A percentile compares a stretch with the other conserved stretches of the same genome.
Conservation (phyloP, 495 filamentous ascomycete species). For the Acidiella bohemica region DNA sequence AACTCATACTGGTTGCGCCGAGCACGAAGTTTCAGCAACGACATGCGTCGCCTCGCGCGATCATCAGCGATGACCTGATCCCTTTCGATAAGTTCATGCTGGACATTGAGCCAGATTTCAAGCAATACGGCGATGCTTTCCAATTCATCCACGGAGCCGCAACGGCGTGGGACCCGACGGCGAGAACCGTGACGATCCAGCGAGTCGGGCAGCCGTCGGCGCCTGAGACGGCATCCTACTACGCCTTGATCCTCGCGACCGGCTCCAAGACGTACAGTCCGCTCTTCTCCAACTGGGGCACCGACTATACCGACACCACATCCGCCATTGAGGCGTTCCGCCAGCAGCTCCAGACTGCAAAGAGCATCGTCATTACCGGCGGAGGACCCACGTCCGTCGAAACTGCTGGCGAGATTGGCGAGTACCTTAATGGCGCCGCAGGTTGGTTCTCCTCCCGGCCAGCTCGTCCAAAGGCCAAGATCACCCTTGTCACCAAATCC, state of each 20-base stretch:
- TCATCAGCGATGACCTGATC: constrained; percentile 23
- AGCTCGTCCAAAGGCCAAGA: constrained; percentile 24
- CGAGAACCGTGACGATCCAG: constrained; percentile 25
- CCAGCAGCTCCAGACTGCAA: constrained; percentile 20
- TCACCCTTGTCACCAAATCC: constrained; percentile 32
- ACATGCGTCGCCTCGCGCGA: constrained; percentile 25
- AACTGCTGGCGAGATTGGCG: constrained; percentile 38
- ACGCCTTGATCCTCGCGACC: constrained; percentile 31
- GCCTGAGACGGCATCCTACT: constrained; percentile 23
- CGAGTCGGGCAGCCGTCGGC: neutral
- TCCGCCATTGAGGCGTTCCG: constrained; percentile 11
- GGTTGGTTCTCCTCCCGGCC: neutral
- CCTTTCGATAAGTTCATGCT: constrained; percentile 23
- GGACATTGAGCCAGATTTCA: constrained; percentile 22
- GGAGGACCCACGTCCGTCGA: constrained; percentile 54
- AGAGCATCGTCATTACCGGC: constrained; percentile 38
- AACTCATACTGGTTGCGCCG: constrained; percentile 25
- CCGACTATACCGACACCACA: constrained; percentile 8
- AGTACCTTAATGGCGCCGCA: constrained; percentile 20
- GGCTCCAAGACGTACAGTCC: constrained; percentile 19
- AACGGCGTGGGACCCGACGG: constrained; percentile 22
- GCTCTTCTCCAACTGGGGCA: constrained; percentile 19
- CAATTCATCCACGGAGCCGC: constrained; percentile 31
- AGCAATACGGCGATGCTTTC: constrained; percentile 20
- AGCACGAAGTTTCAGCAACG: constrained; percentile 26